Percentiles rank a stretch among this genome's conserved stretches.
These are phyloP conservation scores for Trichoderma atroviride DNA, from an alignment of 2,329 filamentous ascomycete species.

Conservation along the genomic window DNA sequence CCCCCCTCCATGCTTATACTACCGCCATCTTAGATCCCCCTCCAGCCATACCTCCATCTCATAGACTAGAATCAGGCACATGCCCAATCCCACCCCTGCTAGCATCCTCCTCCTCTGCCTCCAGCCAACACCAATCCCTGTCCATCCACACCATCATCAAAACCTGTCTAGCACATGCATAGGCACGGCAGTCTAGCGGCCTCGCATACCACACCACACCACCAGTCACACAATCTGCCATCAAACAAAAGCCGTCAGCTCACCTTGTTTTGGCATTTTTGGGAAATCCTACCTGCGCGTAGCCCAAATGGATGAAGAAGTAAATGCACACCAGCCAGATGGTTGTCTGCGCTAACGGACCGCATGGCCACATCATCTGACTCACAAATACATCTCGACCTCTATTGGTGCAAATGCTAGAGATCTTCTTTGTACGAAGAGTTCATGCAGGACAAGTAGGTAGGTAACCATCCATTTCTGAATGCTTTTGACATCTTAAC, in stretches of 20 bases:
- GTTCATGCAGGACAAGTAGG: not conserved
- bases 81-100: slow-evolving; percentile 13
- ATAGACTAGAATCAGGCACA: slow-evolving; percentile 2
- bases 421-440: not conserved
- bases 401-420: slow-evolving; percentile 3
- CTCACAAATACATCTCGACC: slow-evolving; percentile 22
- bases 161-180: slow-evolving; percentile 11
- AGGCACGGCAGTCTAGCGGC: not conserved
- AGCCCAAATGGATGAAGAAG: not conserved
- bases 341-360: slow-evolving; percentile 25
- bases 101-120: not conserved
- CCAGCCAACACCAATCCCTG: slow-evolving; percentile 12
- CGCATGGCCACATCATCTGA: slow-evolving; percentile 31
- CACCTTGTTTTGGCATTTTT: not conserved
- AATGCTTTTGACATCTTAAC: not conserved
- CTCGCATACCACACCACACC: slow-evolving; percentile 1
- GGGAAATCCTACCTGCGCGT: not conserved
- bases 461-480: not conserved
- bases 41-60: not conserved
- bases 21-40: not conserved
- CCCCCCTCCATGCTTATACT: not conserved
- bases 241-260: not conserved
- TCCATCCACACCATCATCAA: not conserved
- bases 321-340: not conserved
- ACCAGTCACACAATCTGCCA: not conserved